These are phyloP conservation scores for Posidonia australis DNA, from an alignment of 106 monocot species.

Conservation along the genomic window DNA sequence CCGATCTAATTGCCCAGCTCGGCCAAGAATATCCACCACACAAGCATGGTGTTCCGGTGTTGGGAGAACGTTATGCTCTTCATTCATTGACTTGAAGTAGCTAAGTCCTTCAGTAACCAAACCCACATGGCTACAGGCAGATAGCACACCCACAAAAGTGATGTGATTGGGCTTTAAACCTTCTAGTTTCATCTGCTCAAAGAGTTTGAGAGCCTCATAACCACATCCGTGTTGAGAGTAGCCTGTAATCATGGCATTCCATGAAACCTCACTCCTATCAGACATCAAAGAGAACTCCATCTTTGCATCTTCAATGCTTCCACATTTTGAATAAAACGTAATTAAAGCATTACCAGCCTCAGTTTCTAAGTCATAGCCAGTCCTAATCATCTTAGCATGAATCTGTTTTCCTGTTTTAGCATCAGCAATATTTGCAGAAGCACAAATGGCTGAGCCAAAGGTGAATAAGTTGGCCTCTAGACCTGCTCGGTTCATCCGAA, in stretches of 20 bases:
- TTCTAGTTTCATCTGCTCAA: conserved; percentile 54
- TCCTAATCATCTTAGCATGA: conserved; percentile 65
- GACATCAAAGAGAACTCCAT: conserved; percentile 39
- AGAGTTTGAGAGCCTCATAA: conserved; percentile 44
- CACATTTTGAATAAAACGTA: conserved; percentile 79
- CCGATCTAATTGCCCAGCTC: conserved; percentile 52
- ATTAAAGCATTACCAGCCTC: conserved; percentile 61
- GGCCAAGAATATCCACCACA: conserved; percentile 74
- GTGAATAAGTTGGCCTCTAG: conserved; percentile 50
- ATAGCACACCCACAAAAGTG: conserved; percentile 64
- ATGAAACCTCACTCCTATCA: conserved; percentile 56
- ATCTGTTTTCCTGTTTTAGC: conserved; percentile 66
- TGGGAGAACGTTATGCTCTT: conserved; percentile 32
- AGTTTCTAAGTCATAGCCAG: conserved; percentile 44
- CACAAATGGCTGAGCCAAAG: conserved; percentile 50
- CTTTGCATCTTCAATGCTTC: conserved; percentile 54
- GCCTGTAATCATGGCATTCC: conserved; percentile 82
- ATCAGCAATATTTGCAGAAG: conserved; percentile 62
- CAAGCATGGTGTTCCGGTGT: conserved; percentile 68
- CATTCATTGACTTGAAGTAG: conserved; percentile 54
- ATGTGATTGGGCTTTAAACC: conserved; percentile 47
- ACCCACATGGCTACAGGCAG: conserved; percentile 85
- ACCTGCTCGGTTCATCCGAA: conserved; percentile 38
- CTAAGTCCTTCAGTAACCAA: conserved; percentile 50
- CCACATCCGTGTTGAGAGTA: conserved; percentile 76